Base-by-base conservation (phyloP, 2,329 filamentous ascomycete species). In the Arthrobotrys musiformis region DNA sequence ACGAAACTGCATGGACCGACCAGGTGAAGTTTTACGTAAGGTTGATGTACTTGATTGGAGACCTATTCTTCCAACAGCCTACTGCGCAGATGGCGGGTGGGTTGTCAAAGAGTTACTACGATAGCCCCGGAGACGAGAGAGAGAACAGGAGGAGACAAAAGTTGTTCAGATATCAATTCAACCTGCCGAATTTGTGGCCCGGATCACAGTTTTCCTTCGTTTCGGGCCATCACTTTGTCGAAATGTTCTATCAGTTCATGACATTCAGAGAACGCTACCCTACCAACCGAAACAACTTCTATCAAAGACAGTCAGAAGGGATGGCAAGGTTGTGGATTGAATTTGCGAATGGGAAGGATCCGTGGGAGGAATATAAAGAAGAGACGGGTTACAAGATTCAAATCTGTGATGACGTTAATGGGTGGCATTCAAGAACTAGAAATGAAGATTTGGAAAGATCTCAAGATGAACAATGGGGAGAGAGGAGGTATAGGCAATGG, bases 161-260 rank as follows among this genome's bases (percentile, higher is more conserved):
- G 26, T 56, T 80, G 7, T 80, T 78, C 48, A 76, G 79, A n/a
- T 79, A 80, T 52, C 50, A 78, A n/a, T 79, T 80, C 62, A 54
- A 64, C 72, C 44, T 79, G 24, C 81, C 83, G 80, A 83, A 82
- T 80, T 82, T 83, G 79, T 82, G 83, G 81, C 81, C 79, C 54
- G 72, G 81, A 79, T 82, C 83, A 3, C 63, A 72, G 2, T 76
- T 70, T 52, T 78, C 73, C 58, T 80, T 77, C 63, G 79, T 79
- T 22, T 52, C 70, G 0, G 79, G 79, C 5, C 79, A 80, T 62
- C 79, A 80, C 37, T 80, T 73, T 22, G 75, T 79, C 0, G 79
- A 80, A 28, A 80, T 80, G 48, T 64, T 79, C 22, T 80, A 78
- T 62, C 56, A 79, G 37, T 80, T 80, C 52, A 70, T 80, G 37